A percentile compares a stretch with the other conserved stretches of the same genome.
These are phyloP conservation scores for Cicer chorassanicum DNA, from an alignment of 306 rosid species.

Conservation along the genomic window DNA sequence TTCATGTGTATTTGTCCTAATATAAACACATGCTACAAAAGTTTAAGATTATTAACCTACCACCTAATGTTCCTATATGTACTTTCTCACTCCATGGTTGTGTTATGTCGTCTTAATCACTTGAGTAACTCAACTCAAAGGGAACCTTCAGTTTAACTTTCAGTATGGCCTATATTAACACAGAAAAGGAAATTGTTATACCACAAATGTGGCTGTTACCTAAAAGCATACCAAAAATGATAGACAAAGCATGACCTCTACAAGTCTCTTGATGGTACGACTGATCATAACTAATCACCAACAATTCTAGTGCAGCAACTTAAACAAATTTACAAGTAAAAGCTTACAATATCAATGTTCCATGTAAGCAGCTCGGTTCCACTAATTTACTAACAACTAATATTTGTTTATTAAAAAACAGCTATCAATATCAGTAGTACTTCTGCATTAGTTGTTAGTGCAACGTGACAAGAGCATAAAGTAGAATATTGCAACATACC, in stretches of 20 bases:
- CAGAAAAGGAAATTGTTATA: conserved; percentile 9
- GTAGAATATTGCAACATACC: conserved; percentile 55
- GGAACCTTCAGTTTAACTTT: conserved; percentile 20
- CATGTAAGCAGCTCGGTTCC: background rate
- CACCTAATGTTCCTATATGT: conserved; percentile 18
- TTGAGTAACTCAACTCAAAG: background rate
- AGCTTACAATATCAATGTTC: background rate
- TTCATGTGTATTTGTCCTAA: background rate
- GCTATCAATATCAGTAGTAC: background rate
- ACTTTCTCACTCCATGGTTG: background rate
- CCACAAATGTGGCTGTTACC: conserved; percentile 28
- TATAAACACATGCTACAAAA: conserved; percentile 17
- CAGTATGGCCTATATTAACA: background rate
- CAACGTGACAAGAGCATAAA: conserved; percentile 17
- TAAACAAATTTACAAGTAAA: background rate
- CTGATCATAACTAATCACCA: conserved; percentile 7
- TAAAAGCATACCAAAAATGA: conserved; percentile 3
- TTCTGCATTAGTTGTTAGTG: conserved; percentile 9
- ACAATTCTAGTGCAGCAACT: conserved; percentile 17
- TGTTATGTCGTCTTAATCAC: background rate
- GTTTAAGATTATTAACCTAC: background rate
- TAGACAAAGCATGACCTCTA: conserved; percentile 29
- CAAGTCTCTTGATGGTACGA: conserved; percentile 17
- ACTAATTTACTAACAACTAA: background rate
- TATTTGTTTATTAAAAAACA: background rate